These are phyloP conservation scores for Musa beccarii DNA, from an alignment of 176 grass and related monocot species.

Conservation along the genomic window DNA sequence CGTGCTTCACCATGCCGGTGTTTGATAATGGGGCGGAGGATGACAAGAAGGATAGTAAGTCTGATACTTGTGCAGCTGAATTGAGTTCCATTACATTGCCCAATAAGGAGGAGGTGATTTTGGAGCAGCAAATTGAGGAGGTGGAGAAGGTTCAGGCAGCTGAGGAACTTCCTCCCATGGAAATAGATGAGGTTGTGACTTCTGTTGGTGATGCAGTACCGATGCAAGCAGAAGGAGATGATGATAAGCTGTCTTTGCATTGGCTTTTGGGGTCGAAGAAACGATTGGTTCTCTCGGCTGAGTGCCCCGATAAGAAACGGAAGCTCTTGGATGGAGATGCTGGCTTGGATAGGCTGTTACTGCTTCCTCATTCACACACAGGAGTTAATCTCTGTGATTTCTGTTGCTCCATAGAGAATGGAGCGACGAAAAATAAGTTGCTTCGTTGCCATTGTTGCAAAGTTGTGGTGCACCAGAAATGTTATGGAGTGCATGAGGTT, in stretches of 20 bases:
- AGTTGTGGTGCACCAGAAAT: constrained; percentile 69
- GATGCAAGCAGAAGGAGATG: constrained; percentile 14
- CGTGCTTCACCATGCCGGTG: constrained; percentile 46
- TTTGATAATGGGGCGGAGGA: constrained; percentile 25
- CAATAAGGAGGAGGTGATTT: constrained; percentile 35
- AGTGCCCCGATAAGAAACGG: constrained; percentile 88
- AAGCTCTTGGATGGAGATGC: constrained; percentile 77
- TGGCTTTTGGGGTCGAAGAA: constrained; percentile 56
- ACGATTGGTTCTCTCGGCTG: constrained; percentile 67
- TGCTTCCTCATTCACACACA: constrained; percentile 41
- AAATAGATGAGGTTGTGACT: constrained; percentile 19
- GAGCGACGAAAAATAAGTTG: constrained; percentile 39
- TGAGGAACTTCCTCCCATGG: constrained; percentile 21
- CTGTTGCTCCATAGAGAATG: constrained; percentile 52
- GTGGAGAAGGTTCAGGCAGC: constrained; percentile 37
- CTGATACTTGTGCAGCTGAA: constrained; percentile 35
- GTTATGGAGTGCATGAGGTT: constrained; percentile 70
- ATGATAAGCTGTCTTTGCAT: constrained; percentile 24
- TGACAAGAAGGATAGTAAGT: constrained; percentile 17
- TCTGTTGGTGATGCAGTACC: constrained; percentile 13
- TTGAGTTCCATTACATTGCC: constrained; percentile 39
- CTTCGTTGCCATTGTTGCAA: constrained; percentile 63
- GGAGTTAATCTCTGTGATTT: constrained; percentile 49
- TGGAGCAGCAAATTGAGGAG: constrained; percentile 16
- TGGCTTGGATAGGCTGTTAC: constrained; percentile 63